Base-by-base conservation (phyloP, 1,284 basidiomycete species). In the Apiotrichum montevideense region DNA sequence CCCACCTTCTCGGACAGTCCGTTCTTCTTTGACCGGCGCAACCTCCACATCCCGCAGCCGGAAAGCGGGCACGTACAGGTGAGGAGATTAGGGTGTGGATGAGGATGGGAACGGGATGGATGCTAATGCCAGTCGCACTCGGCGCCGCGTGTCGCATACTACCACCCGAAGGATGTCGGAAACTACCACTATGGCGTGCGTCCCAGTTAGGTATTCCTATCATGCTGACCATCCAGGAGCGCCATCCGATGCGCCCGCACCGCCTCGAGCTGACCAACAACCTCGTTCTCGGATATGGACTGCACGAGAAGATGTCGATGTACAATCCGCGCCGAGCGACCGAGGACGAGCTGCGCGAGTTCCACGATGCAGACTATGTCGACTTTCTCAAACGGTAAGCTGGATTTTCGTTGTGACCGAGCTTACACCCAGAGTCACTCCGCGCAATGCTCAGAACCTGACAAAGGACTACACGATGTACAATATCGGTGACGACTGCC, bases 201-300 rank as follows among this genome's bases (percentile, higher is more conserved):
- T 34, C 5, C 32, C 13, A 15, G 6, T 14, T 6, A n/a, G 42
- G 11, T 9, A n/a, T 77, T 14, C 35, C 7, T 2, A 21, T 43
- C 4, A 6, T 5, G 48, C 56, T 65, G 49, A 63, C 55, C 37
- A 35, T 7, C 4, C 71, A 94, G 88, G 92, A 97, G 82, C 83
- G 88, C 46, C 95, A 98, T 79, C 96, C 95, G 3, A 98, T 98
- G 95, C 96, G 98, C 72, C 95, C 95, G 1, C 92, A 97, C 63
- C 83, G 96, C 13, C 78, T 98, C 9, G 94, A 93, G 3, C 77
- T 99, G 50, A 98, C 95, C 6, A 98, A 98, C 68, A 86, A 92
- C 5, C 83, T 99, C 46, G 95, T 98, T 5, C 84, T 96, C 71
- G 95, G 93, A 0, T 99, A 98, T 69, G 95, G 93, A 3, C 79